These are phyloP conservation scores for Vigna trinervia DNA, from an alignment of 306 rosid species.

Conservation along the genomic window DNA sequence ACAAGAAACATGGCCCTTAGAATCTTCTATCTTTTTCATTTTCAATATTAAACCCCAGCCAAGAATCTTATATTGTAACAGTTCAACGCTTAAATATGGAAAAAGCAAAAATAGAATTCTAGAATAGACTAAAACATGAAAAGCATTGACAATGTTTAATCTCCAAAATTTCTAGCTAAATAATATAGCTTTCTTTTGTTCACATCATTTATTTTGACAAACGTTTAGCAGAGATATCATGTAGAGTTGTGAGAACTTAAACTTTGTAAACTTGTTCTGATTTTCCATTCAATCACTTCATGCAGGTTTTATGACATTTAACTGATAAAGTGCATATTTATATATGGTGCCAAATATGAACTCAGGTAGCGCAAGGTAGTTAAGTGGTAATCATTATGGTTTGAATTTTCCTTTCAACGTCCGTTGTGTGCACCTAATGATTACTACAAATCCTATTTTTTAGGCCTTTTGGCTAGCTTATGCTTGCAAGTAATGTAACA, in stretches of 20 bases:
- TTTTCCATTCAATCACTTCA: background rate
- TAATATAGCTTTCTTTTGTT: background rate
- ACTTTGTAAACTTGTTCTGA: background rate
- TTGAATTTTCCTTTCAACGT: constrained; percentile 49
- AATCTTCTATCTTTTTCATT: background rate
- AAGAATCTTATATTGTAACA: background rate
- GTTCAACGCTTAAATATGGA: background rate
- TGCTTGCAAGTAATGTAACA: constrained; percentile 36
- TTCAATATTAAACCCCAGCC: background rate
- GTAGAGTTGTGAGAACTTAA: background rate
- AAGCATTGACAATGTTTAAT: background rate
- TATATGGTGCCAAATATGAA: constrained; percentile 3
- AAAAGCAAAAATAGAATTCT: background rate
- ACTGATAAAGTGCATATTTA: background rate
- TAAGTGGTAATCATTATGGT: constrained; percentile 49
- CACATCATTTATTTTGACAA: no score
- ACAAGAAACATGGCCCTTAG: background rate
- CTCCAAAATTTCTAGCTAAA: background rate
- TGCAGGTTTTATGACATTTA: constrained; percentile 6
- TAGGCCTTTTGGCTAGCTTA: constrained; percentile 8
- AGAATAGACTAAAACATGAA: background rate
- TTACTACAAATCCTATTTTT: background rate
- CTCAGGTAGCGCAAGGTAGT: constrained; percentile 21
- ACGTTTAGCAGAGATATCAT: background rate
- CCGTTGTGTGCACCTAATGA: constrained; percentile 41